These are phyloP conservation scores for Ophiostoma populinum DNA, from an alignment of 2,329 filamentous ascomycete genomes.

Conservation along the genomic window DNA sequence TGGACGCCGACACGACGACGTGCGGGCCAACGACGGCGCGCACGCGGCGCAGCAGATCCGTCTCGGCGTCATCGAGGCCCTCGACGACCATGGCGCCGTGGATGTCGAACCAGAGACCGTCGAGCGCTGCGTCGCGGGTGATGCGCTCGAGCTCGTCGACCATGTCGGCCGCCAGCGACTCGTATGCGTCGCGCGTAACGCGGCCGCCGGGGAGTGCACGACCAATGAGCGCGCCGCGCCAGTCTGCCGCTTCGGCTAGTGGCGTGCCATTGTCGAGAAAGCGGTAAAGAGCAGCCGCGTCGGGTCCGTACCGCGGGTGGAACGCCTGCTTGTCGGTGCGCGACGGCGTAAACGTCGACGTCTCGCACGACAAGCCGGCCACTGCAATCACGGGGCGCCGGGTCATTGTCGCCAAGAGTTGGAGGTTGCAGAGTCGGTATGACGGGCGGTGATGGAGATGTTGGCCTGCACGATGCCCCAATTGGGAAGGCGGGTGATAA, in stretches of 20 bases:
- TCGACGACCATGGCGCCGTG: slow-evolving; percentile 39
- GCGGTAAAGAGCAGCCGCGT: slow-evolving; percentile 26
- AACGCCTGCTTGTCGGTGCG: slow-evolving; percentile 31
- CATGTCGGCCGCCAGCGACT: slow-evolving; percentile 25
- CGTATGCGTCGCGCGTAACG: slow-evolving; percentile 28
- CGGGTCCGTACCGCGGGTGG: slow-evolving; percentile 25
- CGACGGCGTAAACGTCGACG: slow-evolving; percentile 33
- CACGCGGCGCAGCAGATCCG: slow-evolving; percentile 27
- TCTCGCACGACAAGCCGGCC: slow-evolving; percentile 35
- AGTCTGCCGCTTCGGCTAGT: slow-evolving; percentile 25
- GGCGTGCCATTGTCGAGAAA: slow-evolving; percentile 25
- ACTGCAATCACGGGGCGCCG: slow-evolving; percentile 27
- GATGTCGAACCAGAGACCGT: slow-evolving; percentile 38
- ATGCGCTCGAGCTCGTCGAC: slow-evolving; percentile 22
- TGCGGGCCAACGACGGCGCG: slow-evolving; percentile 25
- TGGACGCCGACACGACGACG: slow-evolving; percentile 33
- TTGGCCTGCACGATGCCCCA: too few species aligned
- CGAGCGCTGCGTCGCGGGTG: slow-evolving; percentile 17
- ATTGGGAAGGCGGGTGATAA: too few species aligned
- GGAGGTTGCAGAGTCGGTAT: too few species aligned
- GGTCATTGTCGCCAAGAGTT: too few species aligned
- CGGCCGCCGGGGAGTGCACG: slow-evolving; percentile 32
- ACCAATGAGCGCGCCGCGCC: slow-evolving; percentile 33
- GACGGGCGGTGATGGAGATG: too few species aligned
- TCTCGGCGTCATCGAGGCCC: slow-evolving; percentile 28